Conservation (phyloP, 495 filamentous ascomycete genomes). For the Penicillium verhagenii region DNA sequence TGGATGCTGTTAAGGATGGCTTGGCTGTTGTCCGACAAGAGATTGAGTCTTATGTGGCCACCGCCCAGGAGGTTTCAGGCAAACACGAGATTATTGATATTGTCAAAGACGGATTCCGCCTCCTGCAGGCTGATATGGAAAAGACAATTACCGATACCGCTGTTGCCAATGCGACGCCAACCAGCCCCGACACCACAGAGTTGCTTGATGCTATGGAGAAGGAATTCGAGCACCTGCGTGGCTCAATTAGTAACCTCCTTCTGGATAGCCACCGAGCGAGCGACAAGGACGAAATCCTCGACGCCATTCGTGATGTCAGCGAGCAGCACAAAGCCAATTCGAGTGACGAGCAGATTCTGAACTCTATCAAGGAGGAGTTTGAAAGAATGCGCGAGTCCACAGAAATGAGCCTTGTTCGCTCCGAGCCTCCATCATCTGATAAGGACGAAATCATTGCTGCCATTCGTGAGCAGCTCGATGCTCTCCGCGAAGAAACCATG, state of each 20-base stretch:
- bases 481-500: constrained; percentile 59
- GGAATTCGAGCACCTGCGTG: constrained; percentile 67
- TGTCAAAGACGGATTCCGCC: constrained; percentile 68
- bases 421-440: constrained; percentile 23
- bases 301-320: constrained; percentile 51
- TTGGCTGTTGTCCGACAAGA: constrained; percentile 76
- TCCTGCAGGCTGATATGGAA: constrained; percentile 70
- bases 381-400: constrained; percentile 65
- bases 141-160: constrained; percentile 52
- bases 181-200: constrained; percentile 50
- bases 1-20: constrained; percentile 83
- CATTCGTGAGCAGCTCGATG: constrained; percentile 29
- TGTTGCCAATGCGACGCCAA: constrained; percentile 28
- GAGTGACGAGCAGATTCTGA: constrained; percentile 29
- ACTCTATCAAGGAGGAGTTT: constrained; percentile 67
- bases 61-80: constrained; percentile 60
- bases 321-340: constrained; percentile 23
- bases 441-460: constrained; percentile 63
- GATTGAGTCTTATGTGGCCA: constrained; percentile 77
- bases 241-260: constrained; percentile 66
- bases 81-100: constrained; percentile 79
- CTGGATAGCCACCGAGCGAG: constrained; percentile 55
- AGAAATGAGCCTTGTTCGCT: constrained; percentile 37
- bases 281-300: constrained; percentile 61
- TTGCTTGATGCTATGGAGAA: constrained; percentile 70